phyloP scores from a whole-genome alignment of 176 grass and related monocot species.

The Oryza meridionalis region DNA sequence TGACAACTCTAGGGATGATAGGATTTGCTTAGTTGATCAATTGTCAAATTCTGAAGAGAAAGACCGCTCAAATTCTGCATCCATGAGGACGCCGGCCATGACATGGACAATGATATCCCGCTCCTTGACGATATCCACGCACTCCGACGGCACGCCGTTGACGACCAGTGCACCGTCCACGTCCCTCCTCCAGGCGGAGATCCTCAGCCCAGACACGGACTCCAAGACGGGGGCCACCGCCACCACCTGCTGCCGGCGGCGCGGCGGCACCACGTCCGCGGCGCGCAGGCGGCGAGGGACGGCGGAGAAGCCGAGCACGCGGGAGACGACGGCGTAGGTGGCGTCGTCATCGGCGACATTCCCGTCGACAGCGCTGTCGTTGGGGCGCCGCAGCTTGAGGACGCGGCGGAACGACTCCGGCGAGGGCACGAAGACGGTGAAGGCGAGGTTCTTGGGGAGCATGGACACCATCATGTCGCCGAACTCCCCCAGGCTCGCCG shows the following conservation, averaged over 20 bases:
- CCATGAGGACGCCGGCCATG: constrained; percentile 78
- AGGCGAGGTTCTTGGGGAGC: constrained; percentile 69
- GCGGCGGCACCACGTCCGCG: constrained; percentile 36
- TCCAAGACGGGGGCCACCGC: constrained; percentile 32
- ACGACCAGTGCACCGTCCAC: constrained; percentile 58
- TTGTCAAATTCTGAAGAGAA: constrained; percentile 46
- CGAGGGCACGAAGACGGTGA: constrained; percentile 82
- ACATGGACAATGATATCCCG: constrained; percentile 61
- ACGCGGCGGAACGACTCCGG: constrained; percentile 43
- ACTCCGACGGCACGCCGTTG: constrained; percentile 77
- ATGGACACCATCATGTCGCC: constrained; percentile 88
- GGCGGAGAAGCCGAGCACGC: constrained; percentile 78
- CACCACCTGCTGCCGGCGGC: not conserved
- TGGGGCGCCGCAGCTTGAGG: constrained; percentile 39
- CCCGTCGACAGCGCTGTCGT: constrained; percentile 13
- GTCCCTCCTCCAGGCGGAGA: constrained; percentile 63
- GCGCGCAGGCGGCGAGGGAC: constrained; percentile 55
- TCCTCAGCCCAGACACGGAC: constrained; percentile 70
- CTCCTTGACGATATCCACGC: constrained; percentile 62
- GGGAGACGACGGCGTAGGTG: constrained; percentile 65
- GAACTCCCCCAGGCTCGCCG: constrained; percentile 47
- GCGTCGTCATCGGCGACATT: constrained; percentile 28
- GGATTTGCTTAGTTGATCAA: not conserved
- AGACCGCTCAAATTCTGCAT: constrained; percentile 77
- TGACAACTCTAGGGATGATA: not conserved